Evolutionary conservation across 805 yeast genomes (phyloP), one percentile per base, ranked within the genome.

Genomic region (Starmera caribaea): DNA sequence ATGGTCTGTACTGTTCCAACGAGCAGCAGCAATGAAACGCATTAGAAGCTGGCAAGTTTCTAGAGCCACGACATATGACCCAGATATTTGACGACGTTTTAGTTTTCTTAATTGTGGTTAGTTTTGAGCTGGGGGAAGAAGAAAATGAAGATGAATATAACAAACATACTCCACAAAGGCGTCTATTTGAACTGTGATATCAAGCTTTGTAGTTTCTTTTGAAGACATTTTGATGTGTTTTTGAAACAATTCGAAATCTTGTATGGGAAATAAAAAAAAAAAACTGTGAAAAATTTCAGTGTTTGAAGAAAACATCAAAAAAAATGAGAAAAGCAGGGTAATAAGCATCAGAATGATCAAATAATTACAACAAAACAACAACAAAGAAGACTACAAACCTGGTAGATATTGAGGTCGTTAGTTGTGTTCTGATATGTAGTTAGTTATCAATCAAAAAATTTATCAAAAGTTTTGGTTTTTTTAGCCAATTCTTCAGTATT

Each of bases 41-140:
- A 86, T 81, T 45, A 92, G 61, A 38, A 90, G 65, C 49, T 87
- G 95, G 15, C 96, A 81, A 8, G 96, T 85, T 39, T 84, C 92
- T 30, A 86, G 66, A 1, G 97, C 97, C 35, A 87, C 84, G 14
- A 69, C 71, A 49, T 80, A 81, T 12, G 96, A 85, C 2, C 95
- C 96, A 5, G 71, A 62, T 35, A 88, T 71, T 58, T 89, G 95
- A 43, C 90, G 79, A 49, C 97, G 80, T 58, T 87, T 89, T 48
- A 90, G 71, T 51, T 74, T 72, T 24, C 55, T 51, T 10, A 15
- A 17, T 8, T 16, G 16, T 10, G 4, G 38, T 42, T 42, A 41
- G 48, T 38, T 8, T 15, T 10, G 11, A 15, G 27, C 16, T 13
- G 8, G 17, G 5, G 2, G 17, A 11, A 13, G 3, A 6, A 29